These are phyloP conservation scores for Phanerodontia chrysosporium DNA, from an alignment of 768 basidiomycete species.

Conservation along the genomic window DNA sequence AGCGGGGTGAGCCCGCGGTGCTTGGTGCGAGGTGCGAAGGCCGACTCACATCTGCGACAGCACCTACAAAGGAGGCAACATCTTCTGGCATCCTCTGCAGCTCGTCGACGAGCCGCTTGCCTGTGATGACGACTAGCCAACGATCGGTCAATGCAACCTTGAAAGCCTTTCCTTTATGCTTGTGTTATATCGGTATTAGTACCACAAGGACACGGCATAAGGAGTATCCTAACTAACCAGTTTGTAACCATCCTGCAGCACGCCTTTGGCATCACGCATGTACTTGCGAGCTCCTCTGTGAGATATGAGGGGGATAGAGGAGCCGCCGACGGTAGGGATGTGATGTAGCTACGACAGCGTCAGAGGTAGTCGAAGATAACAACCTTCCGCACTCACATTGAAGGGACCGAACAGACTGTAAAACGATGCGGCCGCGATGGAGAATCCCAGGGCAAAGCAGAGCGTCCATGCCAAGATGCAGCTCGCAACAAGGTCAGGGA, in stretches of 20 bases:
- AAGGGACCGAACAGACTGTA: too few species aligned
- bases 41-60: slow-evolving; percentile 33
- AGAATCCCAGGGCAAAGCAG: too few species aligned
- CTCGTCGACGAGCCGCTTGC: slow-evolving; percentile 43
- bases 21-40: background rate
- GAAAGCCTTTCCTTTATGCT: slow-evolving; percentile 26
- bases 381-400: too few species aligned
- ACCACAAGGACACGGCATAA: background rate
- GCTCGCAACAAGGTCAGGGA: too few species aligned
- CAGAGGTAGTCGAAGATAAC: too few species aligned
- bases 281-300: slow-evolving; percentile 12
- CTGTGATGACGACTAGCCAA: slow-evolving; percentile 46
- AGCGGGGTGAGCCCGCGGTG: background rate
- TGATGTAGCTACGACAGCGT: slow-evolving; percentile 18
- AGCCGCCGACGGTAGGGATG: slow-evolving; percentile 21
- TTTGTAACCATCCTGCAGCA: slow-evolving; percentile 16
- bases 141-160: slow-evolving; percentile 40
- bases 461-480: too few species aligned
- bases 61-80: slow-evolving; percentile 33
- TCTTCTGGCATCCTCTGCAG: slow-evolving; percentile 43
- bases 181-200: background rate
- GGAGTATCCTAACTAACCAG: too few species aligned
- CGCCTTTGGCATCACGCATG: slow-evolving; percentile 1
- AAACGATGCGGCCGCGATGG: too few species aligned
- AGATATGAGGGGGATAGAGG: slow-evolving; percentile 18